Percentiles rank a stretch among this genome's conserved stretches.
phyloP scores from a whole-genome alignment of 169 alveolate species.

The Plasmodium chabaudi region DNA sequence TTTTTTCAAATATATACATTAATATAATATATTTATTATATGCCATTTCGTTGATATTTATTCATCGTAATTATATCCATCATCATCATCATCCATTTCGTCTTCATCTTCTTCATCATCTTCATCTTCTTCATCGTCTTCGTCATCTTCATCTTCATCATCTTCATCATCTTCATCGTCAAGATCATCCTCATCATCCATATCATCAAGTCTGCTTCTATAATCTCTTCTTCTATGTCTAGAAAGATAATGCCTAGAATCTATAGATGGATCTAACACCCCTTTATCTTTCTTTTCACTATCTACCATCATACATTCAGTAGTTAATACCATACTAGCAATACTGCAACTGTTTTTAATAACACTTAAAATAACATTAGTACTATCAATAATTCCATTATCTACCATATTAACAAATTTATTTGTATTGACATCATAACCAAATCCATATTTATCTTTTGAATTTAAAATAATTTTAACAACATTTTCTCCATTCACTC shows the following conservation, averaged over 20 bases:
- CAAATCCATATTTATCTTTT: constrained; percentile 90
- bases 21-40: too few relatives aligned
- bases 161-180: constrained; percentile 46
- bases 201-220: constrained; percentile 22
- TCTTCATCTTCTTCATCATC: constrained; percentile 51
- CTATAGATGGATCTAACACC: constrained; percentile 27
- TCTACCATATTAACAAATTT: constrained; percentile 90
- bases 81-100: constrained; percentile 44
- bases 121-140: constrained; percentile 48
- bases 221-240: constrained; percentile 28
- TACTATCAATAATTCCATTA: constrained; percentile 92
- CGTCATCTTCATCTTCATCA: constrained; percentile 52
- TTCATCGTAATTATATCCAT: constrained; percentile 69
- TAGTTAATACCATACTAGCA: constrained; percentile 91
- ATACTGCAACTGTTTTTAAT: constrained; percentile 90
- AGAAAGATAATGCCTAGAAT: constrained; percentile 27
- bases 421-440: constrained; percentile 91
- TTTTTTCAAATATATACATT: too few relatives aligned
- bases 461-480: constrained; percentile 87
- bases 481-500: constrained; percentile 88
- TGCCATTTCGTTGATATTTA: not conserved
- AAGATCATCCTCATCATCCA: constrained; percentile 50
- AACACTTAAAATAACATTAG: constrained; percentile 90
- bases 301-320: constrained; percentile 93
- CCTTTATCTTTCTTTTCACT: constrained; percentile 83